Conservation (phyloP, 2,329 filamentous ascomycete genomes). For the Monilinia fructigena region DNA sequence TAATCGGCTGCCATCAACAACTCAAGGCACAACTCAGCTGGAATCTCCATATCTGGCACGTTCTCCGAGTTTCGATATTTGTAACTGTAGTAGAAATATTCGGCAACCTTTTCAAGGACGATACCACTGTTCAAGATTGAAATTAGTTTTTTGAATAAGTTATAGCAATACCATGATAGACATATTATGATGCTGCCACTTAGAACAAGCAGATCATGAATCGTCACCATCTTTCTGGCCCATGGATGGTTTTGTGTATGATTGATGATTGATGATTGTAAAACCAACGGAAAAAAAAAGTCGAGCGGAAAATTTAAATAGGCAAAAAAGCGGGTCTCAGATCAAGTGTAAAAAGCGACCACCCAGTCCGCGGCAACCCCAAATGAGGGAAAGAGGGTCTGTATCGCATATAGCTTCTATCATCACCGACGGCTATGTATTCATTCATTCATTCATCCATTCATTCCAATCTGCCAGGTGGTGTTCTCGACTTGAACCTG, state of each 20-base stretch:
- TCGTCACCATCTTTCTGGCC: not conserved
- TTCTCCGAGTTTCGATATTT: constrained; percentile 68
- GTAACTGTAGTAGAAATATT: constrained; percentile 83
- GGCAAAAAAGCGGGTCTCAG: constrained; percentile 47
- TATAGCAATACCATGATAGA: constrained; percentile 17
- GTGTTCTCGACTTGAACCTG: not conserved
- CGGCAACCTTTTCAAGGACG: constrained; percentile 76
- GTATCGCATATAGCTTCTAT: constrained; percentile 36
- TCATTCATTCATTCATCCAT: not conserved
- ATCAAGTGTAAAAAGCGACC: constrained; percentile 60
- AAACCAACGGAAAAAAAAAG: constrained; percentile 1
- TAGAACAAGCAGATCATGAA: not conserved
- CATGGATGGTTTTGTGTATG: not conserved
- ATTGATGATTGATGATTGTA: not conserved
- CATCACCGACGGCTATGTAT: constrained; percentile 37
- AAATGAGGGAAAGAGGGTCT: constrained; percentile 37
- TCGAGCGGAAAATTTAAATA: not conserved
- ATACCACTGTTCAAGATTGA: constrained; percentile 53
- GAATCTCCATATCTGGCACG: constrained; percentile 78
- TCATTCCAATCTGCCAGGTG: not conserved
- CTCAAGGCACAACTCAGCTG: constrained; percentile 75
- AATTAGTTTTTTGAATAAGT: constrained; percentile 6
- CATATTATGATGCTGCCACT: not conserved
- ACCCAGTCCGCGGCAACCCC: constrained; percentile 38
- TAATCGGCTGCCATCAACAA: constrained; percentile 76